phyloP scores from a whole-genome alignment of 495 filamentous ascomycete species.

The Ramalina intermedia region DNA sequence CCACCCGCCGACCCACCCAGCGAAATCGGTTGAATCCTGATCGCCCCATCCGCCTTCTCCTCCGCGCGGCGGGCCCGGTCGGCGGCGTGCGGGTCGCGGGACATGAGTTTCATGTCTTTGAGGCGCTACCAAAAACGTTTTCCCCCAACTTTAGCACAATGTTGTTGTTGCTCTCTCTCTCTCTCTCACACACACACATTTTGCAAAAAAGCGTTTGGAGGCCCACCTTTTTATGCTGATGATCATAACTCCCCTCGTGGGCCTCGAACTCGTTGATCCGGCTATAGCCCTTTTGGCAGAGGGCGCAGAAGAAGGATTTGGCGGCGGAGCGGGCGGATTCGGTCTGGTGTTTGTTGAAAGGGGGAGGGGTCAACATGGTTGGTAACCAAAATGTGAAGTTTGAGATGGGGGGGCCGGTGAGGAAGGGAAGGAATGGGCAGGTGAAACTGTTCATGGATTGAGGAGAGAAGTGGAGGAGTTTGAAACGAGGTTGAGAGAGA shows the following conservation, averaged over 20 bases:
- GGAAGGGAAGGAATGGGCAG: neutral
- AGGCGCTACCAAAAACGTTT: slow-evolving; percentile 29
- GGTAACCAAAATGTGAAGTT: neutral
- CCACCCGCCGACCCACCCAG: neutral
- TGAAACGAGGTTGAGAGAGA: no score
- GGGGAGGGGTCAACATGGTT: neutral
- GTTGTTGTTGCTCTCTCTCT: no score
- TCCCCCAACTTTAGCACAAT: no score
- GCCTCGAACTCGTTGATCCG: slow-evolving; percentile 49
- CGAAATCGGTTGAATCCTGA: slow-evolving; percentile 14
- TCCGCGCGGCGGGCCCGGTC: slow-evolving; percentile 56
- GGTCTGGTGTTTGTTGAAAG: slow-evolving; percentile 34
- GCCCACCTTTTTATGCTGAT: slow-evolving; percentile 40
- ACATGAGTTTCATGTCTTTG: slow-evolving; percentile 47
- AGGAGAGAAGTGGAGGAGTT: neutral
- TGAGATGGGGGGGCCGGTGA: neutral
- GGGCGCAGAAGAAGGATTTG: slow-evolving; percentile 70
- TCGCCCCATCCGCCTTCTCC: slow-evolving; percentile 46
- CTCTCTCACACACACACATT: no score
- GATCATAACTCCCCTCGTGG: slow-evolving; percentile 46
- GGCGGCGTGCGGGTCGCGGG: slow-evolving; percentile 40
- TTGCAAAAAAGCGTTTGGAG: no score
- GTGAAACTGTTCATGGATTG: neutral
- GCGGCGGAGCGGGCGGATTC: slow-evolving; percentile 75
- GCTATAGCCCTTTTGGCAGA: slow-evolving; percentile 47